Base-by-base conservation (phyloP, 768 basidiomycete genomes). In the Panaeolus cyanescens region DNA sequence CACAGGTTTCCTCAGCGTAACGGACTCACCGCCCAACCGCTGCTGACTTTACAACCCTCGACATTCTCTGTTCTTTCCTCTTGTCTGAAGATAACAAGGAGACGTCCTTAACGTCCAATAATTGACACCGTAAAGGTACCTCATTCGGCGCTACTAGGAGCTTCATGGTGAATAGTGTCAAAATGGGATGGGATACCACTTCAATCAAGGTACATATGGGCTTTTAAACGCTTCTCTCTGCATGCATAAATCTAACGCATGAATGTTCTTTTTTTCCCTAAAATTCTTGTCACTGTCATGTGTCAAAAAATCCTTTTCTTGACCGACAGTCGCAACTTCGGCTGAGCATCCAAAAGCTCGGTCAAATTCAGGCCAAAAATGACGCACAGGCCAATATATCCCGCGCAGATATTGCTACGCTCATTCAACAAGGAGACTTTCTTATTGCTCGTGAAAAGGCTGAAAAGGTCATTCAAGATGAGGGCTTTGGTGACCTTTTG, bases 391-490 rank as follows among this genome's bases (percentile, higher is more conserved):
- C 80, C 2, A 81, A 80, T 33, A 84, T 90, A 42, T 84, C 82
- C 19, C 81, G 88, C 65, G 80, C 80, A 64, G 90, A 92, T 70
- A 87, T 93, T 60, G 85, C 89, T 5, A 86, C 83, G 12, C 73
- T 88, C 17, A 77, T 93, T 39, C 81, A 83, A 55, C 84, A 88
- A 63, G 82, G 83, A 36, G 84, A 89, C 58, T 74, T 89, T 56
- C 77, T 76, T 15, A 72, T 90, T 31, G 91, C 91, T 12, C 84
- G 90, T 53, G 80, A 83, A n/a, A 92, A 91, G 75, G 88, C 88
- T 1, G 87, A 88, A 70, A 85, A 82, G 66, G 70, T 89, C 54
- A 81, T 90, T 25, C 77, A 82, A 37, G 88, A 90, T 53, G 90
- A 92, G 67, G 74, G 78, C 8, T 76, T 81, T 62, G 83, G 80